Conservation (phyloP, 192 early-diverging fungal genomes). For the Coemansia sp. region DNA sequence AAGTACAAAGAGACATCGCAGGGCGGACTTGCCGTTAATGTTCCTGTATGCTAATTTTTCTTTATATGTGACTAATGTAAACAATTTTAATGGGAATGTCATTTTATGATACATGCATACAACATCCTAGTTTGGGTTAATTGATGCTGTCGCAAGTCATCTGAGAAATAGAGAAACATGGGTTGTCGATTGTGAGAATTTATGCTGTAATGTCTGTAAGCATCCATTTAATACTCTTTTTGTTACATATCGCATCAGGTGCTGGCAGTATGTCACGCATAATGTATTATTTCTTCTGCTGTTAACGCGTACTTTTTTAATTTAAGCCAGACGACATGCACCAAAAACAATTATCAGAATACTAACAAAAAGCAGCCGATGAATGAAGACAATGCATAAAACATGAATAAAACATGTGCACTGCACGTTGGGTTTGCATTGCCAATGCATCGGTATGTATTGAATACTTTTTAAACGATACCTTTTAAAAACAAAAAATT, state of each 20-base stretch:
- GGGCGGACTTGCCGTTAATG: constrained; percentile 91
- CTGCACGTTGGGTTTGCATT: constrained; percentile 1
- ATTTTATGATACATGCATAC: background rate
- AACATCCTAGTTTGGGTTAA: background rate
- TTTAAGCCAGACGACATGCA: background rate
- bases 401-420: background rate
- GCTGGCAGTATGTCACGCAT: background rate
- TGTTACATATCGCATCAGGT: background rate
- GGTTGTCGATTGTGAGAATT: too few species aligned
- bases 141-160: background rate
- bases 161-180: background rate
- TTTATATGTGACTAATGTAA: background rate
- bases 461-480: background rate
- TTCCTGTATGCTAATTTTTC: constrained; percentile 64
- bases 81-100: background rate
- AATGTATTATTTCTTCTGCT: background rate
- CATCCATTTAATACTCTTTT: background rate
- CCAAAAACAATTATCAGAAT: background rate
- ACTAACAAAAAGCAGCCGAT: background rate
- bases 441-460: background rate
- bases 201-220: background rate
- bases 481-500: background rate
- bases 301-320: background rate
- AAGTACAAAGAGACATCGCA: constrained; percentile 98
- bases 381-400: background rate